These are phyloP conservation scores for Gossypium armourianum DNA, from an alignment of 441 rosid species.

Conservation along the genomic window DNA sequence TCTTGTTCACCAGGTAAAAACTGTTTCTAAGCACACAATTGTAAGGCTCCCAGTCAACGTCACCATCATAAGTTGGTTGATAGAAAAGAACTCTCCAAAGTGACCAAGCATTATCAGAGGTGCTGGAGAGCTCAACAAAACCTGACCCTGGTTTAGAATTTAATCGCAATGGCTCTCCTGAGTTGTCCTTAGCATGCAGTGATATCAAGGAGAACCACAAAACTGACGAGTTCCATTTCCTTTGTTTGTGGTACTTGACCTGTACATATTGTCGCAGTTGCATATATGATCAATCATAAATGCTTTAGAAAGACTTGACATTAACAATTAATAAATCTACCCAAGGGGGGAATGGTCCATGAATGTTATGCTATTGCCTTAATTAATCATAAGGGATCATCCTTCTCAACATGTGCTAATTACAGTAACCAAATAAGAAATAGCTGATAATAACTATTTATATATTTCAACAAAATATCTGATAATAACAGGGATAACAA, in stretches of 20 bases:
- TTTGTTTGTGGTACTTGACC: constrained; percentile 65
- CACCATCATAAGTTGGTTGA: constrained; percentile 44
- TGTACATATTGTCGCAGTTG: constrained; percentile 20
- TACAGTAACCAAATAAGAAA: not conserved
- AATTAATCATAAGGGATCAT: constrained; percentile 1
- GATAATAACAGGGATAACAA: not conserved
- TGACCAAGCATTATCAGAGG: constrained; percentile 41
- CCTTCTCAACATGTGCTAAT: not conserved
- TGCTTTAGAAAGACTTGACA: not conserved
- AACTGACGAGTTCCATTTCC: constrained; percentile 59
- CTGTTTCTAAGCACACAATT: constrained; percentile 47
- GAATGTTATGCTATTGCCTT: not conserved
- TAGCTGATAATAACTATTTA: not conserved
- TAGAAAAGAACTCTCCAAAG: constrained; percentile 54
- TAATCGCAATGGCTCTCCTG: constrained; percentile 63
- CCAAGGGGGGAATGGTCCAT: not conserved
- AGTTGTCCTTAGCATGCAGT: constrained; percentile 54
- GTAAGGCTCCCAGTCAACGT: constrained; percentile 52
- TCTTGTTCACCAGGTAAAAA: constrained; percentile 74
- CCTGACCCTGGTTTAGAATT: constrained; percentile 54
- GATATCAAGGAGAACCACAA: constrained; percentile 83
- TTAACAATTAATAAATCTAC: not conserved
- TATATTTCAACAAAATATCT: not conserved
- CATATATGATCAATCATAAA: not conserved
- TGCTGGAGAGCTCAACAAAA: constrained; percentile 60